phyloP scores from a whole-genome alignment of 345 rosid genomes.

The Rhizophora apiculata region DNA sequence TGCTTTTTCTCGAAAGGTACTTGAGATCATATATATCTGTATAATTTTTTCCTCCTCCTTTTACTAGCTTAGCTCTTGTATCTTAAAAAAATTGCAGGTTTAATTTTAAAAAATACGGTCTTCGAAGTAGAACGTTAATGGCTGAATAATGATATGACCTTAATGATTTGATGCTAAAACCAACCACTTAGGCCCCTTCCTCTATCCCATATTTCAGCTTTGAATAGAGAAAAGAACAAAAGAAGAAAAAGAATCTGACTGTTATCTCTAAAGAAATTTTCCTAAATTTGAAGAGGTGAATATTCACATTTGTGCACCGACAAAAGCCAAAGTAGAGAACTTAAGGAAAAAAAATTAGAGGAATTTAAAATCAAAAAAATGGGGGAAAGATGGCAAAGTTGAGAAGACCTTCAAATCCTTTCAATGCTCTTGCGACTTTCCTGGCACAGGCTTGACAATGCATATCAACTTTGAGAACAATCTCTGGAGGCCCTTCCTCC shows the following conservation, averaged over 20 bases:
- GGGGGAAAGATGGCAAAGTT: not conserved
- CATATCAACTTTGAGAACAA: constrained; percentile 76
- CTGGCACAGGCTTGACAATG: constrained; percentile 81
- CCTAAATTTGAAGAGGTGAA: not conserved
- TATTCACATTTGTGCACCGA: not conserved
- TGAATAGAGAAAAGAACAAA: not conserved
- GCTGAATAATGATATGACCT: too few relatives aligned
- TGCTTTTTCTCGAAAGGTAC: too few relatives aligned
- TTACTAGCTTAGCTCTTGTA: too few relatives aligned
- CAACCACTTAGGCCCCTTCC: too few relatives aligned
- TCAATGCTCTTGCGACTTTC: constrained; percentile 54
- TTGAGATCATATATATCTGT: too few relatives aligned
- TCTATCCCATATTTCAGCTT: too few relatives aligned
- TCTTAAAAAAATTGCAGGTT: not conserved
- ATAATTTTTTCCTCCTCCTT: too few relatives aligned
- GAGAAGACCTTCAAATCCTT: constrained; percentile 57
- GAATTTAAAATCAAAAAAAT: not conserved
- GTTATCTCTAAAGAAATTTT: not conserved
- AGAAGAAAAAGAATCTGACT: not conserved
- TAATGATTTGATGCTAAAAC: too few relatives aligned
- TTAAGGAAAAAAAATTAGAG: not conserved
- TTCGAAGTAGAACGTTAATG: too few relatives aligned
- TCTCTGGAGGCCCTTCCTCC: constrained; percentile 43
- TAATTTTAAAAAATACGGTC: too few relatives aligned
- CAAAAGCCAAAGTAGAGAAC: not conserved